Conservation (phyloP, 345 rosid genomes). For the Salix suchowensis region DNA sequence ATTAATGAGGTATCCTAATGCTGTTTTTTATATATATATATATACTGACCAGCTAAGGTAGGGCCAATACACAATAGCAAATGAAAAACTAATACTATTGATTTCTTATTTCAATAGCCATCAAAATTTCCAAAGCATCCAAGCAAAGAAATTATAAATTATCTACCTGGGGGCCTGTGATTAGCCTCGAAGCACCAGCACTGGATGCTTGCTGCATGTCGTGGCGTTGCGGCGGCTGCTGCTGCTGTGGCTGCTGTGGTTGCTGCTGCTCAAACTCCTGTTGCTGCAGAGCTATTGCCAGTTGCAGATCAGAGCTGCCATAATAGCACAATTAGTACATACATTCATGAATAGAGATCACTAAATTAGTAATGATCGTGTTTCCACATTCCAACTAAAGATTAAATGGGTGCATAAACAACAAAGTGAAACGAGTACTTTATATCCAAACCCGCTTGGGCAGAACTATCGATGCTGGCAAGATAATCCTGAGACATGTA, state of each 20-base stretch:
- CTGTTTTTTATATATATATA: too few relatives aligned
- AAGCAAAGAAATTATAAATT: neutral
- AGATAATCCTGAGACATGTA: constrained; percentile 69
- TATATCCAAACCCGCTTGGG: constrained; percentile 55
- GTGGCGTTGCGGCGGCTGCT: constrained; percentile 44
- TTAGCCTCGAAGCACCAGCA: constrained; percentile 51
- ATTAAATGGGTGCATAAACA: neutral
- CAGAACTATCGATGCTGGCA: constrained; percentile 65
- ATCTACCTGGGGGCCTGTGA: constrained; percentile 85
- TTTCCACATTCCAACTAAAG: neutral
- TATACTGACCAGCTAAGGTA: neutral
- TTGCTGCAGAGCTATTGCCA: constrained; percentile 96
- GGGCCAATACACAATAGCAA: neutral
- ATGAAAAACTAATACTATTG: neutral
- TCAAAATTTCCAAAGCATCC: neutral
- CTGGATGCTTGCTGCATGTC: constrained; percentile 49
- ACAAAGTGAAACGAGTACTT: constrained; percentile 47
- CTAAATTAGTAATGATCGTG: neutral
- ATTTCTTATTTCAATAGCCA: neutral
- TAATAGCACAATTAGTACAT: constrained; percentile 6
- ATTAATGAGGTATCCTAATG: neutral
- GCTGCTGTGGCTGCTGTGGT: constrained; percentile 23
- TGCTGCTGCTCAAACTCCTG: constrained; percentile 79
- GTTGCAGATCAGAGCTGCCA: constrained; percentile 87
- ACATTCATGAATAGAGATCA: neutral